Base-by-base conservation (phyloP, 2,329 filamentous ascomycete genomes). In the Colletotrichum destructivum region DNA sequence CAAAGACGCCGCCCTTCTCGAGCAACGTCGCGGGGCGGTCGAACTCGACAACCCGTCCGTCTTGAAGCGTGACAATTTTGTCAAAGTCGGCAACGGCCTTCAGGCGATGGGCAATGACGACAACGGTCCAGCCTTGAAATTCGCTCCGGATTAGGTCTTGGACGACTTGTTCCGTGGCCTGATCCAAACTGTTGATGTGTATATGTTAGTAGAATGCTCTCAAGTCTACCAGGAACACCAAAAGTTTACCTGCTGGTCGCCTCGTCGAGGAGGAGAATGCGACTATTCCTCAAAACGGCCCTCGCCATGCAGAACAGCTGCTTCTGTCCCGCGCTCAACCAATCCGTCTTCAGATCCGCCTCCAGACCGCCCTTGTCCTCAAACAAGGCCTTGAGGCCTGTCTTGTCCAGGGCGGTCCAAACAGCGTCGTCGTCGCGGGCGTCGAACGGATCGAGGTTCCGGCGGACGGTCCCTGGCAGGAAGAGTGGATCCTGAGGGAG, bases 401-500 rank as follows among this genome's bases (percentile, higher is more conserved):
- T 86, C 18, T 84, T 83, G 13, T 83, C 76, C 2, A 91, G 78
- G 0, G 85, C 86, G 2, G 77, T 74, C 49, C 82, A 80, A 62
- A 89, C 84, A 0, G 78, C 78, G 2, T 81, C 80, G 60, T 89
- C 83, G 1, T 81, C 78, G 54, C 78, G 78, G 7, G 74, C 71
- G 1, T 75, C 72, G 3, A 77, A 75, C 0, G 87, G 87, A 71
- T 88, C 86, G 2, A 87, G 78, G 60, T 90, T 90, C 3, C 80
- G 77, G 0, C 86, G 83, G 3, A 90, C 78, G 0, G 79, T 85
- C 1, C 85, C 87, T 1, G 82, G 82, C 5, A 89, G 77, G 23
- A 88, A 82, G 69, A 88, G 84, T 0, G 86, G 81, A 56, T 89
- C 87, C 77, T 90, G 88, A 0, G 88, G 83, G 1, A 89, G 77